Evolutionary conservation across 495 filamentous ascomycete genomes (phyloP).

Genomic region (Podospora pseudopauciseta): DNA sequence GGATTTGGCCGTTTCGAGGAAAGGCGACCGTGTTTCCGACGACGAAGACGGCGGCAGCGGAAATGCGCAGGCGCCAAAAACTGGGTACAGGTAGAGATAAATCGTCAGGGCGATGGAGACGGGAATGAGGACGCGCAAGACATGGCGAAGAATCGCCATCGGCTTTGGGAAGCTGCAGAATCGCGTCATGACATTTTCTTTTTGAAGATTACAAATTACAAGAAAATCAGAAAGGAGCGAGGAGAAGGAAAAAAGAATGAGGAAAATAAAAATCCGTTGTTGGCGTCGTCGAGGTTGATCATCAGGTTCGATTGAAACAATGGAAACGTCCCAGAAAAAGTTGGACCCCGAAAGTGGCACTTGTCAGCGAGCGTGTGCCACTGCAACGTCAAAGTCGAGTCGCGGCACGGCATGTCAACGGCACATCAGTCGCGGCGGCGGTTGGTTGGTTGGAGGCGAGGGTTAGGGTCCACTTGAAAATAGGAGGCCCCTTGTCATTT

Average conservation of each 20-base stretch:
- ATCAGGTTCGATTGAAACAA: not conserved
- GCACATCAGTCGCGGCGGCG: not conserved
- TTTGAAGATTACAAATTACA: not conserved
- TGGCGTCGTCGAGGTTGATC: not conserved
- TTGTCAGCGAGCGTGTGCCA: not conserved
- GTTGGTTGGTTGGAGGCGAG: not conserved
- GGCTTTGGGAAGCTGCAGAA: conserved; percentile 39
- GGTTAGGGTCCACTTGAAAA: not conserved
- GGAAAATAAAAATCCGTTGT: not conserved
- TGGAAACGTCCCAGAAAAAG: not conserved
- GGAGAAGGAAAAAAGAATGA: not conserved
- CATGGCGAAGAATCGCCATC: conserved; percentile 56
- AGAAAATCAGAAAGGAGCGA: not conserved
- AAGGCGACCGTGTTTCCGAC: conserved; percentile 33
- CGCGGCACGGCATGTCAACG: too few species aligned
- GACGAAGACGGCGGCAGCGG: conserved; percentile 51
- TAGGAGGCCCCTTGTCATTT: not conserved
- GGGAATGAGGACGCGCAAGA: conserved; percentile 63
- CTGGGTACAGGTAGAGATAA: conserved; percentile 86
- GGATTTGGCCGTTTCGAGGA: conserved; percentile 47
- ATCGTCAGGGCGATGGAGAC: conserved; percentile 62
- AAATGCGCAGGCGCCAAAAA: conserved; percentile 79
- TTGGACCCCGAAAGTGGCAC: not conserved
- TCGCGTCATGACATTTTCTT: conserved; percentile 40
- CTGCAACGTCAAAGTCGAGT: not conserved